These are phyloP conservation scores for Saccharomycopsis vini DNA, from an alignment of 805 yeast genomes.

Conservation along the genomic window DNA sequence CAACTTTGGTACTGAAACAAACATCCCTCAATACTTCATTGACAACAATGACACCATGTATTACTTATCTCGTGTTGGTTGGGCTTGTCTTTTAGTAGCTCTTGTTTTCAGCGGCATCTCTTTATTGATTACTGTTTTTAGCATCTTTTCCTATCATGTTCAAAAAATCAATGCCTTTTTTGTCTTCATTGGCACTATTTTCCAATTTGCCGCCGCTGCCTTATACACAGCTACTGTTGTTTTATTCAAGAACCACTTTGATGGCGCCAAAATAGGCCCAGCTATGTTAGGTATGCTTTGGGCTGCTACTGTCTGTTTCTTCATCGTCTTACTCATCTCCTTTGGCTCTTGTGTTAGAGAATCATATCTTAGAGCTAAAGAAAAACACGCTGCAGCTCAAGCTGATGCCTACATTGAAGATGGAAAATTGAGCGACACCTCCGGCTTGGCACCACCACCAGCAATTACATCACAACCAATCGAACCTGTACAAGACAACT, in stretches of 20 bases:
- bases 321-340: slow-evolving; percentile 42
- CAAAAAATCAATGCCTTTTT: slow-evolving; percentile 43
- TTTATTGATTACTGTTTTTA: slow-evolving; percentile 44
- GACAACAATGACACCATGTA: slow-evolving; percentile 44
- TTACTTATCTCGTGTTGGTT: slow-evolving; percentile 60
- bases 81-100: slow-evolving; percentile 54
- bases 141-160: slow-evolving; percentile 47
- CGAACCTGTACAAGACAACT: not conserved
- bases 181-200: slow-evolving; percentile 11
- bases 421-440: slow-evolving; percentile 8
- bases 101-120: slow-evolving; percentile 55
- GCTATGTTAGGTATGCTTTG: slow-evolving; percentile 55
- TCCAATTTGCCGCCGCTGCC: slow-evolving; percentile 17
- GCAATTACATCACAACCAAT: not conserved
- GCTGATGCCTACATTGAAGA: slow-evolving; percentile 3
- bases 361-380: slow-evolving; percentile 17
- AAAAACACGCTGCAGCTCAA: slow-evolving; percentile 7
- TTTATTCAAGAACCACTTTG: slow-evolving; percentile 66
- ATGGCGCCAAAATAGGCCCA: slow-evolving; percentile 43
- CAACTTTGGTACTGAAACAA: slow-evolving; percentile 46
- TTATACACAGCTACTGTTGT: slow-evolving; percentile 32
- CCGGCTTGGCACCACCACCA: slow-evolving; percentile 2
- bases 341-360: slow-evolving; percentile 32
- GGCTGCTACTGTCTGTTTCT: slow-evolving; percentile 54
- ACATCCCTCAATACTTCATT: slow-evolving; percentile 31